Base-by-base conservation (phyloP, 306 rosid genomes). In the Abrus precatorius region DNA sequence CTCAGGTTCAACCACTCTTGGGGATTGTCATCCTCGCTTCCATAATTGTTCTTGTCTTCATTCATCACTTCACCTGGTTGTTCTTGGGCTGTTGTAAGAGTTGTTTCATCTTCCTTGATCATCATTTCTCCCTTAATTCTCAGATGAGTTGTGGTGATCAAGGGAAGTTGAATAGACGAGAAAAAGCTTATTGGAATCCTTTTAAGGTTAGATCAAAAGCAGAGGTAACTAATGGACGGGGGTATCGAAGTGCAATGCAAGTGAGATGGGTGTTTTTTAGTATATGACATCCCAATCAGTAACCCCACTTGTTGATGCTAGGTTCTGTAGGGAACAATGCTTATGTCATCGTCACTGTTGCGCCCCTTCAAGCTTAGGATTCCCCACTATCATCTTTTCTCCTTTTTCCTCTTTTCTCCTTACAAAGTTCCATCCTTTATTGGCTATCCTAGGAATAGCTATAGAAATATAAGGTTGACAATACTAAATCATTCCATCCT, bases 1-100 rank as follows among this genome's bases (percentile, higher is more conserved):
- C 94, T 88, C 87, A 96, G 89, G 84, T 85, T 88, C 84, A 93
- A 87, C 99, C 99, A 93, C 88, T 89, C 89, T 69, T 70, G 88
- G 28, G 77, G 86, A 45, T 84, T 81, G 45, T 86, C 88, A 36
- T 82, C 84, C 56, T 84, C 81, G 5, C 64, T 82, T 62, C 74
- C 90, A 45, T 87, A 85, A 27, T 49, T 77, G 75, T 72, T 69
- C 34, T 47, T 82, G 28, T 77, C 84, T 32, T 45, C 13, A 73
- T 54, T 56, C 66, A 76, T 76, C 72, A 45, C 65, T 54, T 81
- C 86, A 30, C 62, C 34, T 74, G 72, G 75, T 81, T 73, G 86
- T 63, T 84, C 83, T 69, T 83, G 76, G 34, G 71, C 20, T 64
- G 78, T 43, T 73, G 77, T 44, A 34, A 69, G 81, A 71, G 73